A percentile compares a stretch with the other conserved stretches of the same genome.
phyloP scores from a whole-genome alignment of 768 basidiomycete species.

The Agaricus blazei region DNA sequence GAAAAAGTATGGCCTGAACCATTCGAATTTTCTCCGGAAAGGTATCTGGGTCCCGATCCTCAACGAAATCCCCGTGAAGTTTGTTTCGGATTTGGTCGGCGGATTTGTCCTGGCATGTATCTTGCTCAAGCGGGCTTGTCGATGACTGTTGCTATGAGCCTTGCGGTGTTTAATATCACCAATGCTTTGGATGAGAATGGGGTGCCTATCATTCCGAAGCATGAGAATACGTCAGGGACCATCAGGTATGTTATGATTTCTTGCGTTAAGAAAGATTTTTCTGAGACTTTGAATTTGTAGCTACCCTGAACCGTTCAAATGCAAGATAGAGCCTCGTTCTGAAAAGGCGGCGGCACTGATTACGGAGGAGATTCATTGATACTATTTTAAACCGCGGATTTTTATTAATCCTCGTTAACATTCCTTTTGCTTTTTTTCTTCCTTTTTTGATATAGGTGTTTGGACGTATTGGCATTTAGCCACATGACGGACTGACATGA shows the following conservation, averaged over 20 bases:
- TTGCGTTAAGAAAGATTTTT: background rate
- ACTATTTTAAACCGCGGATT: too few species aligned
- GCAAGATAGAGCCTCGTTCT: conserved; percentile 23
- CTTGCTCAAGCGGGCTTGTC: conserved; percentile 49
- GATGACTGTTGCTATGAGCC: conserved; percentile 35
- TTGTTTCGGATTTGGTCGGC: conserved; percentile 45
- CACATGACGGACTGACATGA: too few species aligned
- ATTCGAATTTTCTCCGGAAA: conserved; percentile 42
- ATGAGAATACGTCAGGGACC: conserved; percentile 38
- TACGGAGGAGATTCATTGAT: conserved; percentile 13
- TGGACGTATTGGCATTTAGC: too few species aligned
- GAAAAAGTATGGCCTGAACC: conserved; percentile 44
- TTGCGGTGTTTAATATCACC: conserved; percentile 44
- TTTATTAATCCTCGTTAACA: too few species aligned
- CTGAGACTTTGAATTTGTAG: conserved; percentile 9
- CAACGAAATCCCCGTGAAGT: conserved; percentile 36
- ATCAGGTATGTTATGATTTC: conserved; percentile 32
- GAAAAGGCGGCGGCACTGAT: conserved; percentile 20
- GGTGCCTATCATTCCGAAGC: conserved; percentile 37
- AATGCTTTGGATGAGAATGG: conserved; percentile 39
- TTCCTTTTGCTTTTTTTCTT: too few species aligned
- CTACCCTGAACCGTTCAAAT: conserved; percentile 26
- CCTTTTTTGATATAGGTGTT: too few species aligned
- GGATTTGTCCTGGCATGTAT: conserved; percentile 43
- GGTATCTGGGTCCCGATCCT: conserved; percentile 31